These are phyloP conservation scores for Aspergillus steynii DNA, from an alignment of 495 filamentous ascomycete species.

Conservation along the genomic window DNA sequence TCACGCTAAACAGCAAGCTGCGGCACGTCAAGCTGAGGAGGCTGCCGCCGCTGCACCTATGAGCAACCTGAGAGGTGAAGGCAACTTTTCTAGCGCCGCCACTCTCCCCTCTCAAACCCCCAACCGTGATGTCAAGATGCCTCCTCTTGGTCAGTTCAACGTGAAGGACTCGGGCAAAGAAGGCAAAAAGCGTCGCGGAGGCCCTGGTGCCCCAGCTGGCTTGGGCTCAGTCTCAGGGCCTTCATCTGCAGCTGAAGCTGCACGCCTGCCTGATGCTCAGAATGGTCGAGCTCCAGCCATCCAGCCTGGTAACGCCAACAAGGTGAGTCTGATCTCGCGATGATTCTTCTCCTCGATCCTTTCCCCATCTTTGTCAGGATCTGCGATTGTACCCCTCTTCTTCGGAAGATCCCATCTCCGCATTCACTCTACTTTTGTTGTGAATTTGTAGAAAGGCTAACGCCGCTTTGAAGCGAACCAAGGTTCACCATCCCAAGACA, in stretches of 20 bases:
- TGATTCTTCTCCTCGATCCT: slow-evolving; percentile 3
- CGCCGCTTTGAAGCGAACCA: slow-evolving; percentile 53
- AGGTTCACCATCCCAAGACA: slow-evolving; percentile 62
- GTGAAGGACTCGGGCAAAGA: slow-evolving; percentile 66
- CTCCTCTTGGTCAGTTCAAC: slow-evolving; percentile 93
- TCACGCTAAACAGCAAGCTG: slow-evolving; percentile 72
- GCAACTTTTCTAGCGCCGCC: slow-evolving; percentile 40
- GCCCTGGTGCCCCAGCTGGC: slow-evolving; percentile 33
- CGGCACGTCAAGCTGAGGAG: slow-evolving; percentile 65
- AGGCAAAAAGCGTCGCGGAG: slow-evolving; percentile 74
- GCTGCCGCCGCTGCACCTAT: slow-evolving; percentile 53
- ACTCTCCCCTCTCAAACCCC: slow-evolving; percentile 50
- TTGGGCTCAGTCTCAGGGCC: slow-evolving; percentile 34
- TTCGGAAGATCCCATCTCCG: not conserved
- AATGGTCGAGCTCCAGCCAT: slow-evolving; percentile 30
- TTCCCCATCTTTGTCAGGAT: not conserved
- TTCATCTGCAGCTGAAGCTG: slow-evolving; percentile 32
- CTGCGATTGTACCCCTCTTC: no score
- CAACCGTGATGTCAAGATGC: slow-evolving; percentile 70
- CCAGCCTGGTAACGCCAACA: slow-evolving; percentile 50
- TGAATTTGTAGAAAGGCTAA: not conserved
- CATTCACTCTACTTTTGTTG: not conserved
- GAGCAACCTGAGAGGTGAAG: slow-evolving; percentile 60
- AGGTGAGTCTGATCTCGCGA: slow-evolving; percentile 37
- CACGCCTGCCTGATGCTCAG: slow-evolving; percentile 38